A percentile compares a stretch with the other conserved stretches of the same genome.
phyloP scores from a whole-genome alignment of 192 early-diverging fungal species.

The Glomus cerebriforme region DNA sequence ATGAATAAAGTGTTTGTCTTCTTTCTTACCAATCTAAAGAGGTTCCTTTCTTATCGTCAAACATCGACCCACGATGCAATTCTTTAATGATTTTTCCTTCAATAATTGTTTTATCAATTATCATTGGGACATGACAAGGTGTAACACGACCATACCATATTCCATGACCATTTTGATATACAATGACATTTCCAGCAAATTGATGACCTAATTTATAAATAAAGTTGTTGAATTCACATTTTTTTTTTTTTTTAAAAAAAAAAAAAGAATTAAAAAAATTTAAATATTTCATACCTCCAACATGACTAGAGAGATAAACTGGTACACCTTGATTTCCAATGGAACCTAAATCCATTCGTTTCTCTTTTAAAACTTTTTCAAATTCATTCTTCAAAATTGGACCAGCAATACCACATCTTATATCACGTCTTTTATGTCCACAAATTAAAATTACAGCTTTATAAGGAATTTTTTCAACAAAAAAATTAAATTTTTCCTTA shows the following conservation, averaged over 20 bases:
- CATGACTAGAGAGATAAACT: constrained; percentile 54
- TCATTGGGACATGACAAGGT: constrained; percentile 50
- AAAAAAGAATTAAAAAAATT: neutral
- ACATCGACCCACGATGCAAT: constrained; percentile 56
- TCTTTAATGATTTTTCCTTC: constrained; percentile 54
- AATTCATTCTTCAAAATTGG: constrained; percentile 54
- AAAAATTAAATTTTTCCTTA: neutral
- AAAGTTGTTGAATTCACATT: neutral
- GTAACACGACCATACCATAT: constrained; percentile 63
- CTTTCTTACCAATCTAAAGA: constrained; percentile 23
- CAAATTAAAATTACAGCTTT: constrained; percentile 54
- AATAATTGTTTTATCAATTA: constrained; percentile 52
- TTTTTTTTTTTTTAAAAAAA: neutral
- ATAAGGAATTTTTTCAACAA: constrained; percentile 17
- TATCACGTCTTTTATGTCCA: constrained; percentile 55
- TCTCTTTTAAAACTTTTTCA: constrained; percentile 44
- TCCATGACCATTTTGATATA: constrained; percentile 53
- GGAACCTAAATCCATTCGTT: constrained; percentile 44
- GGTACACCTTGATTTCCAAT: constrained; percentile 30
- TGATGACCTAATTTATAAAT: constrained; percentile 49
- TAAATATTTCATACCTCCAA: constrained; percentile 46
- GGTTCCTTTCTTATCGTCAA: constrained; percentile 41
- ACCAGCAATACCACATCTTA: constrained; percentile 55
- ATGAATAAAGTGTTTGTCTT: neutral
- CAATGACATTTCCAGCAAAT: constrained; percentile 62